Evolutionary conservation across 2,329 filamentous ascomycete species (phyloP), one percentile per base, ranked within the genome.

Genomic region (Mycogone perniciosa): DNA sequence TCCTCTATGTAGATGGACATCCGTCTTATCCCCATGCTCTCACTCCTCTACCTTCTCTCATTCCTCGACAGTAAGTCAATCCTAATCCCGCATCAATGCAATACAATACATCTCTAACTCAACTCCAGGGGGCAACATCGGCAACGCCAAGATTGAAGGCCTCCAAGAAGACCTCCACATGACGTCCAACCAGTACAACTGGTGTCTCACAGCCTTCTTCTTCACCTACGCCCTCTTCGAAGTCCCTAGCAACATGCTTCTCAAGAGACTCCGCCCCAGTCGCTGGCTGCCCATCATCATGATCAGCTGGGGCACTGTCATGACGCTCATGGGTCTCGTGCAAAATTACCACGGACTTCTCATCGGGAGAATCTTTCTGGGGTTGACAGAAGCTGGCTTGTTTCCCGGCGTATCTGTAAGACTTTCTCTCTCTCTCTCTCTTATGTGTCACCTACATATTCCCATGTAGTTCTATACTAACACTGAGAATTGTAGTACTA

Each of bases 281-380:
- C 69, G 88, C 45, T 95, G 90, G 71, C 76, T 92, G 27, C 85
- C 88, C 0, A 68, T 76, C 5, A 92, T 92, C 59, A 91, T 95
- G 83, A 67, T 88, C 1, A 71, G 80, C 1, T 82, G 74, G 73
- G 69, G 70, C 2, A 27, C 68, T 2, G 71, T 75, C 13, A 72
- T 78, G 72, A 76, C 75, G 0, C 60, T 78, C 13, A 79, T 78
- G 72, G 76, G 76, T 0, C 69, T 79, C n/a, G 76, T 79, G 0
- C 64, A 65, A 29, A 74, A 70, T 52, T 79, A 72, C 33, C 62
- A 67, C 4, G 76, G 76, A 0, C 65, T 79, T 3, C 63, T 79
- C 2, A 59, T 69, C 2, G 68, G 77, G 5, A 75, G 77, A 33
- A 75, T 88, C 54, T 75, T 79, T 40, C 70, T 88, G 0, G 84